phyloP scores from a whole-genome alignment of 1,139 yeast species.

The Sugiyamaella xylanicola region DNA sequence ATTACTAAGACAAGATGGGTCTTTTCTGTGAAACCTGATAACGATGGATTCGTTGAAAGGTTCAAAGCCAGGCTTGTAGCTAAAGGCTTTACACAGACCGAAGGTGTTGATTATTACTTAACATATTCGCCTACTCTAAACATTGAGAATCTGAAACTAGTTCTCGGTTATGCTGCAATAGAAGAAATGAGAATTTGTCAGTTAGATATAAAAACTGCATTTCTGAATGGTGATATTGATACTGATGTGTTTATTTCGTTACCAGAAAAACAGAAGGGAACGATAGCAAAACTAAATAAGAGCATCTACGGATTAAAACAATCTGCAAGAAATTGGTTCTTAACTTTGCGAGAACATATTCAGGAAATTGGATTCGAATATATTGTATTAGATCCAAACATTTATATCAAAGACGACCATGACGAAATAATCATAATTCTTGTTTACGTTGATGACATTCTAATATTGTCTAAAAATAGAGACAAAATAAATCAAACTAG shows the following conservation, averaged over 20 bases:
- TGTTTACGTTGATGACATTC: conserved; percentile 16
- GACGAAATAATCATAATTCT: neutral
- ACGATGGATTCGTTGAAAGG: conserved; percentile 1
- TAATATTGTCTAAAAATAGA: conserved; percentile 10
- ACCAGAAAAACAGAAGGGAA: conserved; percentile 26
- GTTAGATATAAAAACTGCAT: conserved; percentile 28
- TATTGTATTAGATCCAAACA: neutral
- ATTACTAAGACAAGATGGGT: conserved; percentile 3
- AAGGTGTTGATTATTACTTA: neutral
- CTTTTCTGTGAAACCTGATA: neutral
- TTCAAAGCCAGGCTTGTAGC: conserved; percentile 10
- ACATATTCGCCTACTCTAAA: neutral
- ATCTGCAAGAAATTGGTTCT: conserved; percentile 34
- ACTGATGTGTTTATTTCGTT: conserved; percentile 31
- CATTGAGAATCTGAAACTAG: neutral
- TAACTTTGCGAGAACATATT: neutral
- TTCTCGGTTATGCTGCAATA: neutral
- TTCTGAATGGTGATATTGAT: conserved; percentile 31
- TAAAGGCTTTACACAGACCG: conserved; percentile 2
- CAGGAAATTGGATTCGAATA: neutral
- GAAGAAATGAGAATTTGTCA: neutral
- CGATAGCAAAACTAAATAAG: conserved; percentile 29
- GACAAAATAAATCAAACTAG: neutral
- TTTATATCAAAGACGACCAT: neutral
- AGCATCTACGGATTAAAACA: conserved; percentile 34